A percentile compares a stretch with the other conserved stretches of the same genome.
These are phyloP conservation scores for Argentina anserina DNA, from an alignment of 306 rosid species.

Conservation along the genomic window DNA sequence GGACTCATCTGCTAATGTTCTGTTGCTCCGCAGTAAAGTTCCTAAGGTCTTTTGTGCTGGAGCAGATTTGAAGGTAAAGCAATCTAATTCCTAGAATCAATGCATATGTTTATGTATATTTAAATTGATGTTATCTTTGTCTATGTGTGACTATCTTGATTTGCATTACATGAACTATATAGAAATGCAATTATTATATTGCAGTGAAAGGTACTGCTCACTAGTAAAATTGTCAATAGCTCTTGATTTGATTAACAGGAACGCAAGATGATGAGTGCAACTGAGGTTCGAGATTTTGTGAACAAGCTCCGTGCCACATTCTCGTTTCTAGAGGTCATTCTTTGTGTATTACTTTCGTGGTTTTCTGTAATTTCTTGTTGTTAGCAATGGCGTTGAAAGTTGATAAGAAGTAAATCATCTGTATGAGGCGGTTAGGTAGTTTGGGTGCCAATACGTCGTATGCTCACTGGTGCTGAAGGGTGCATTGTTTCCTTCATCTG, in stretches of 20 bases:
- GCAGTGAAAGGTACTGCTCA: background rate
- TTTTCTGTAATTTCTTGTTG: constrained; percentile 14
- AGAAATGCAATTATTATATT: background rate
- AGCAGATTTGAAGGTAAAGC: constrained; percentile 53
- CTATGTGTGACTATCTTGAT: background rate
- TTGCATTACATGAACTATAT: background rate
- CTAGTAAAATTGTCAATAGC: background rate
- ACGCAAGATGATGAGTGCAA: constrained; percentile 50
- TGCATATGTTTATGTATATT: background rate
- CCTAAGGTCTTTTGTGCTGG: constrained; percentile 66
- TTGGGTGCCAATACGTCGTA: background rate
- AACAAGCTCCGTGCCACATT: constrained; percentile 66
- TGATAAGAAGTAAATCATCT: constrained; percentile 10
- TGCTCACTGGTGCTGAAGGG: background rate
- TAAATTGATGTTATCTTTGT: background rate
- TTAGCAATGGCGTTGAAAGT: constrained; percentile 14
- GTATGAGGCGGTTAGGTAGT: background rate
- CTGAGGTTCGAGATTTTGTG: constrained; percentile 56
- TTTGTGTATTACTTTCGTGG: constrained; percentile 15
- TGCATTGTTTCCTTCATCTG: background rate
- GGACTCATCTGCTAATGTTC: constrained; percentile 55
- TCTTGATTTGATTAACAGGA: constrained; percentile 55
- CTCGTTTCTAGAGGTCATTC: constrained; percentile 63
- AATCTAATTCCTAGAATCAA: background rate
- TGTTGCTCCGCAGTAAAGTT: constrained; percentile 64